Evolutionary conservation across 1,284 basidiomycete genomes (phyloP), one percentile per base, ranked within the genome.

Genomic region (Leccinum subrobustum): DNA sequence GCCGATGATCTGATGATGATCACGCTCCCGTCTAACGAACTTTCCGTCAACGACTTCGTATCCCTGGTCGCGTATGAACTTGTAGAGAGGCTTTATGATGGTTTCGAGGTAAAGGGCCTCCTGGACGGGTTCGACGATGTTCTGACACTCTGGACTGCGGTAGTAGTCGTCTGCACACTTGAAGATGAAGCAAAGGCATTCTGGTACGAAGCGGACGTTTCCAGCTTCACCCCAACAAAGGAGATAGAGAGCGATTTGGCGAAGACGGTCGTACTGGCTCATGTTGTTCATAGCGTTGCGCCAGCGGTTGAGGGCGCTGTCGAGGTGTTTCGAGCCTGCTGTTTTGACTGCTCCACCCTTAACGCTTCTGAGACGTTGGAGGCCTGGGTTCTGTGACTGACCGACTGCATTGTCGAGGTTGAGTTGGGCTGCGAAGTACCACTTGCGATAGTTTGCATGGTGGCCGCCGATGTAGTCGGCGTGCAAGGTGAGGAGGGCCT

Each of bases 151-250:
- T 37, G 96, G 89, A 62, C 93, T 96, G 66, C 96, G 93, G 77
- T 99, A 99, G 76, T 98, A 99, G 79, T 99, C 96, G 76, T 99
- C 96, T 57, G 97, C 96, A 71, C 96, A 99, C 79, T 99, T 99
- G 90, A 99, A 99, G 76, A 99, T 96, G 85, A 98, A 99, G 80
- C 96, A 98, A 58, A 99, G 80, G 71, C 93, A 95, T 75, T 99
- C 96, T 25, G 97, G 96, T 42, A 94, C 91, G 78, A 98, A 98
- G 61, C 96, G 91, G 60, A 99, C 92, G 73, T 99, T 97, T 57
- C 95, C 96, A 1, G 92, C 96, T 78, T 99, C 96, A 66, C 96
- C 96, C 96, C 97, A 99, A 75, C 95, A 98, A 56, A 99, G 84
- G 53, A 99, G 85, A 76, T 90, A 99, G 33, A 99, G 86, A 0